phyloP scores from a whole-genome alignment of 2,329 filamentous ascomycete genomes.

The Penicillium sp. region DNA sequence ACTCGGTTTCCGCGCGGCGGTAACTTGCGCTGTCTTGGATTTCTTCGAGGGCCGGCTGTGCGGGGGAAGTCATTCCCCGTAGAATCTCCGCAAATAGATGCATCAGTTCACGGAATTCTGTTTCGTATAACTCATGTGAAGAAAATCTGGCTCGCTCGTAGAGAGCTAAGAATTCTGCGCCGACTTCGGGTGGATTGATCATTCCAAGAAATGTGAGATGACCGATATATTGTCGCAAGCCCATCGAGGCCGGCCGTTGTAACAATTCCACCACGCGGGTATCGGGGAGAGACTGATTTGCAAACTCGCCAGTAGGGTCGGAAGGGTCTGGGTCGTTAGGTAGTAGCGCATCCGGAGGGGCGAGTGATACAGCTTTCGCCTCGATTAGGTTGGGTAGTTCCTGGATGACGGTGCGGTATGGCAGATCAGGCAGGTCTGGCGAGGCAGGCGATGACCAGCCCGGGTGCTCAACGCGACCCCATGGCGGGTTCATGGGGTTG shows the following conservation, averaged over 20 bases:
- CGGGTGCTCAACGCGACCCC: slow-evolving; percentile 82
- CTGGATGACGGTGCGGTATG: slow-evolving; percentile 78
- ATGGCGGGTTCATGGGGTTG: slow-evolving; percentile 59
- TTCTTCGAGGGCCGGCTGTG: slow-evolving; percentile 57
- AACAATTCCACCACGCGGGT: slow-evolving; percentile 71
- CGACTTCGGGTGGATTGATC: slow-evolving; percentile 55
- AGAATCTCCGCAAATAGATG: slow-evolving; percentile 80
- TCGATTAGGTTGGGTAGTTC: slow-evolving; percentile 91
- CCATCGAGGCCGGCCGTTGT: slow-evolving; percentile 71
- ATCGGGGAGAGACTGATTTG: slow-evolving; percentile 57
- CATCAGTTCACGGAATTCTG: slow-evolving; percentile 79
- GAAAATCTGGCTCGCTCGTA: slow-evolving; percentile 91
- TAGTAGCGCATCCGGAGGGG: slow-evolving; percentile 60
- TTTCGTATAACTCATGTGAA: slow-evolving; percentile 67
- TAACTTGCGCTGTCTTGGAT: slow-evolving; percentile 32
- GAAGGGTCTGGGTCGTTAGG: slow-evolving; percentile 47
- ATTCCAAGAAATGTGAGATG: slow-evolving; percentile 72
- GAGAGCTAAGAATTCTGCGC: slow-evolving; percentile 66
- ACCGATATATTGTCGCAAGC: slow-evolving; percentile 76
- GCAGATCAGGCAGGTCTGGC: slow-evolving; percentile 75
- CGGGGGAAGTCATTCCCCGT: slow-evolving; percentile 71
- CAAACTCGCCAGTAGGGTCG: slow-evolving; percentile 35
- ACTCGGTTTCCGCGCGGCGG: slow-evolving; percentile 32
- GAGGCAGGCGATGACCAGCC: slow-evolving; percentile 86
- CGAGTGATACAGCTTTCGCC: slow-evolving; percentile 87